A percentile compares a stretch with the other conserved stretches of the same genome.
Evolutionary conservation across 306 rosid species (phyloP).

Genomic region (Quercus cerris): DNA sequence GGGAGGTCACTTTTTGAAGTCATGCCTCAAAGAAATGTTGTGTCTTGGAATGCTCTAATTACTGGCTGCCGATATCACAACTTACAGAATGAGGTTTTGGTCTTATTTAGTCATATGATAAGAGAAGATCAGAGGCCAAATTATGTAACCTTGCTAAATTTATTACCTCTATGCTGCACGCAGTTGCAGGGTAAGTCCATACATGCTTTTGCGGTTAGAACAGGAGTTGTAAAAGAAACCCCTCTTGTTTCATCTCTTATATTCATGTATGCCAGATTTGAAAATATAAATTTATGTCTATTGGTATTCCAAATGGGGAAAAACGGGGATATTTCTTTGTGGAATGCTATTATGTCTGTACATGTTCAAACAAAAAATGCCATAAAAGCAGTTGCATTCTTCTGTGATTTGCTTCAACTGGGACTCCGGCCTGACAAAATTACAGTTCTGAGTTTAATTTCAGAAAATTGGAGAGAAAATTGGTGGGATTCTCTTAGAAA

Average conservation of each 20-base stretch:
- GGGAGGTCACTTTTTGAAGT: constrained; percentile 29
- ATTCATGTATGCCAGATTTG: constrained; percentile 36
- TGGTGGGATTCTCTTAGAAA: constrained; percentile 12
- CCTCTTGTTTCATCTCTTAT: constrained; percentile 29
- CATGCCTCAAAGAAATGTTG: constrained; percentile 24
- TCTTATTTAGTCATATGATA: constrained; percentile 19
- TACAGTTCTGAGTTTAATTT: constrained; percentile 24
- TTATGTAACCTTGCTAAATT: constrained; percentile 20
- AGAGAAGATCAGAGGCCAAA: constrained; percentile 22
- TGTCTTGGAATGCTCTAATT: constrained; percentile 35
- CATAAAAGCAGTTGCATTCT: constrained; percentile 9
- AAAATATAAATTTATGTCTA: constrained; percentile 2
- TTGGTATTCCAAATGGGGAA: constrained; percentile 19
- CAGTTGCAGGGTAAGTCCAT: constrained; percentile 32
- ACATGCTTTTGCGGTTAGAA: constrained; percentile 20
- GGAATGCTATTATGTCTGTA: constrained; percentile 32
- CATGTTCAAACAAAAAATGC: constrained; percentile 12
- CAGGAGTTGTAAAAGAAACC: constrained; percentile 11
- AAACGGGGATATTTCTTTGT: constrained; percentile 26
- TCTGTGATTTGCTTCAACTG: constrained; percentile 18
- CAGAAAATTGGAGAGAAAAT: constrained; percentile 26
- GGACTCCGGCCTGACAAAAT: constrained; percentile 30
- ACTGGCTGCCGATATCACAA: constrained; percentile 28
- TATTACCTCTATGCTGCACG: constrained; percentile 29
- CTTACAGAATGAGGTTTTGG: constrained; percentile 13